Conservation (phyloP, 2,329 filamentous ascomycete species). For the Ophiostoma ips region DNA sequence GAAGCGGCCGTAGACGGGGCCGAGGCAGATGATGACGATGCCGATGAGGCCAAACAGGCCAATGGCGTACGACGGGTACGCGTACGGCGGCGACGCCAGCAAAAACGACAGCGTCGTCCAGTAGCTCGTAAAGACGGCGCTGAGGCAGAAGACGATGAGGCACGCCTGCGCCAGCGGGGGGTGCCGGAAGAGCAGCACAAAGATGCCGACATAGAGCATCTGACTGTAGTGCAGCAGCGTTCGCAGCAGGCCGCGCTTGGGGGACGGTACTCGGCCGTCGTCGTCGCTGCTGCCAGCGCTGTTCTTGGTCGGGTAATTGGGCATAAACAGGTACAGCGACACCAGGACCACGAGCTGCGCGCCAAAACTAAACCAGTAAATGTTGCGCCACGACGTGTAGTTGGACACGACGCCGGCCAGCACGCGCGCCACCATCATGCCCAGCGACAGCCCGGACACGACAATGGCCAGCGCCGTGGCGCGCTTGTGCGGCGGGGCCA, state of each 20-base stretch:
- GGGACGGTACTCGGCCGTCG: neutral
- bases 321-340: slow-evolving; percentile 60
- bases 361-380: slow-evolving; percentile 66
- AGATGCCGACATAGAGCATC: slow-evolving; percentile 55
- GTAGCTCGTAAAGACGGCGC: slow-evolving; percentile 36
- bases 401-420: slow-evolving; percentile 63
- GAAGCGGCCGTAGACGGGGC: slow-evolving; percentile 54
- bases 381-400: slow-evolving; percentile 59
- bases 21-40: slow-evolving; percentile 51
- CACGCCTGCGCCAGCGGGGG: slow-evolving; percentile 58
- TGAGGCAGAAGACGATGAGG: slow-evolving; percentile 48
- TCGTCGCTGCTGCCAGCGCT: slow-evolving; percentile 20
- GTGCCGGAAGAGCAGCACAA: slow-evolving; percentile 47
- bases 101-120: slow-evolving; percentile 65
- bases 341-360: slow-evolving; percentile 54
- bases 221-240: slow-evolving; percentile 42
- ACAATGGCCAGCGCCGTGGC: slow-evolving; percentile 61
- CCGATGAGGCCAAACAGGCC: slow-evolving; percentile 70
- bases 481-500: slow-evolving; percentile 54
- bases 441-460: slow-evolving; percentile 60
- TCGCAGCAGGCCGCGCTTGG: neutral
- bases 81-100: slow-evolving; percentile 54
- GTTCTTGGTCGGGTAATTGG: slow-evolving; percentile 67
- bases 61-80: slow-evolving; percentile 52
- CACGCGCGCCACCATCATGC: slow-evolving; percentile 61